Conservation (phyloP, 2,329 filamentous ascomycete species). For the Botryotinia convoluta region DNA sequence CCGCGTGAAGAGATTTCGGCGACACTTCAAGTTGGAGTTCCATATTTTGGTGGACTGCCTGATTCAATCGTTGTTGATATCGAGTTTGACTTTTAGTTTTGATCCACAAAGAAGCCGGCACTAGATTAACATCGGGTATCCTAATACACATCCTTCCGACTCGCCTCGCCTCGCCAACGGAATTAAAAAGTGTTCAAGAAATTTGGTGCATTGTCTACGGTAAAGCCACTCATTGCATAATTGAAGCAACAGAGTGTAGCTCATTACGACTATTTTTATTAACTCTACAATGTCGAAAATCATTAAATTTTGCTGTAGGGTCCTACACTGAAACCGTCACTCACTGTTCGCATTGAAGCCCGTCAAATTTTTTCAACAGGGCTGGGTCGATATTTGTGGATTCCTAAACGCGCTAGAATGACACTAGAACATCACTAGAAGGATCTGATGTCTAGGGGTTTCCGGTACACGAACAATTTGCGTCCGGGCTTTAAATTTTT, state of each 20-base stretch:
- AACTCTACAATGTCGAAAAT: neutral
- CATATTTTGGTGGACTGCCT: slow-evolving; percentile 19
- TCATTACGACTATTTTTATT: neutral
- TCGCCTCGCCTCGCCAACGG: neutral
- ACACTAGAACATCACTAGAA: slow-evolving; percentile 10
- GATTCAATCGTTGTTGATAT: slow-evolving; percentile 13
- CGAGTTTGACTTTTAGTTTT: slow-evolving; percentile 3
- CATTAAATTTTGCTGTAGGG: neutral
- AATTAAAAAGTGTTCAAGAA: neutral
- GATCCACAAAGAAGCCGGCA: slow-evolving; percentile 22
- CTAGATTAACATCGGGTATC: neutral
- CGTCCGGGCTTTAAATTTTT: neutral
- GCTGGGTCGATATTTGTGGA: no score
- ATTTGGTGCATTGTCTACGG: neutral
- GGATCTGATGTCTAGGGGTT: slow-evolving; percentile 8
- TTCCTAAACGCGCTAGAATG: neutral
- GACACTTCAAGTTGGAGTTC: slow-evolving; percentile 17
- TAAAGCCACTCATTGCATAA: no score
- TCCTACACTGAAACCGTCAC: neutral
- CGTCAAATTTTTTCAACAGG: neutral
- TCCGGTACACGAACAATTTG: neutral
- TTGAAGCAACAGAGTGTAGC: no score
- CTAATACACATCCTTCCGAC: neutral
- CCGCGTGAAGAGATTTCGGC: slow-evolving; percentile 25
- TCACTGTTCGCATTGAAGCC: slow-evolving; percentile 9